These are phyloP conservation scores for Moricandia moricandioides DNA, from an alignment of 345 rosid genomes.

Conservation along the genomic window DNA sequence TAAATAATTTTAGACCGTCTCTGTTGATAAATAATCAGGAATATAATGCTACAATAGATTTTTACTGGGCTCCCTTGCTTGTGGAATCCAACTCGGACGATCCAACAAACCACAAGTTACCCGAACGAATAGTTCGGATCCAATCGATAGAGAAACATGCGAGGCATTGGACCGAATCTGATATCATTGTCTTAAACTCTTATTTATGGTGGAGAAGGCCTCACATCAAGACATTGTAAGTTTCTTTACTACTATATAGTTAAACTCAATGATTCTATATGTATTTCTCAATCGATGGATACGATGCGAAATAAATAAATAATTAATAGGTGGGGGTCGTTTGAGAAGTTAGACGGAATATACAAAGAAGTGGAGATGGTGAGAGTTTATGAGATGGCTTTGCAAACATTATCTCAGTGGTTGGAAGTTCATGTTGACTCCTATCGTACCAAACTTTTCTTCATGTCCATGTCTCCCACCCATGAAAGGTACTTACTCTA, in stretches of 20 bases:
- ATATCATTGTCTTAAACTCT: conserved; percentile 73
- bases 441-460: conserved; percentile 68
- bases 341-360: conserved; percentile 55
- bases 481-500: conserved; percentile 65
- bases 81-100: conserved; percentile 95
- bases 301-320: background rate
- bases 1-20: background rate
- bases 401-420: conserved; percentile 83
- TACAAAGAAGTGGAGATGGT: conserved; percentile 73
- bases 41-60: conserved; percentile 81
- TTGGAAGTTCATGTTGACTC: conserved; percentile 62
- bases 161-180: conserved; percentile 69
- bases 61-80: conserved; percentile 86
- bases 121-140: conserved; percentile 68
- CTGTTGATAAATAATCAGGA: conserved; percentile 44
- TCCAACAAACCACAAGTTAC: conserved; percentile 64
- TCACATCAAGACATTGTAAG: conserved; percentile 76
- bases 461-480: conserved; percentile 83
- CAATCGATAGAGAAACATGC: conserved; percentile 85
- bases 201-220: conserved; percentile 92
- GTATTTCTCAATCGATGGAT: background rate
- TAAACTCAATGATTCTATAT: background rate
- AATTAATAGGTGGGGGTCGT: conserved; percentile 67
- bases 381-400: conserved; percentile 73
- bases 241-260: background rate